A percentile compares a stretch with the other conserved stretches of the same genome.
Evolutionary conservation across 768 basidiomycete species (phyloP).

Genomic region (Rhizopogon roseolus): DNA sequence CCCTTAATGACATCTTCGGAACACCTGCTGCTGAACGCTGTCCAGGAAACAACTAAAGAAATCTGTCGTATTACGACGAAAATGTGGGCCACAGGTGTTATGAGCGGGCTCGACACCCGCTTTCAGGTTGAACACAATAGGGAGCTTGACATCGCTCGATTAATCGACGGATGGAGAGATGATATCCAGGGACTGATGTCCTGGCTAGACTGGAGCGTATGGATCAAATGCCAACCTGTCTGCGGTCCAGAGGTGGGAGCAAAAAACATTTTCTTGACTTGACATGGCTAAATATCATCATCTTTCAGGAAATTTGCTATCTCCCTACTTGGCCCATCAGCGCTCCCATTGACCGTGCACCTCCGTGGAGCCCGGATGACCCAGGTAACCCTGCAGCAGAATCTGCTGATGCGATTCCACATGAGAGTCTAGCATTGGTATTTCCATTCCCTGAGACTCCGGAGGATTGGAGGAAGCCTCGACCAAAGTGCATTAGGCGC

Average conservation of each 20-base stretch:
- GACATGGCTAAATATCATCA: too few species aligned
- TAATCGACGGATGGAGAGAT: conserved; percentile 7
- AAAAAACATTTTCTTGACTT: too few species aligned
- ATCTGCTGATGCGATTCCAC: background rate
- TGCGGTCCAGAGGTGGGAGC: conserved; percentile 8
- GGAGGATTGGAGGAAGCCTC: conserved; percentile 17
- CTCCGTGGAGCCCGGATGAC: background rate
- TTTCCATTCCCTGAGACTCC: background rate
- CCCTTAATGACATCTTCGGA: conserved; percentile 8
- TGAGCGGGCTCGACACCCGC: conserved; percentile 3
- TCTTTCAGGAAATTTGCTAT: conserved; percentile 18
- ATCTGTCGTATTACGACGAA: conserved; percentile 13
- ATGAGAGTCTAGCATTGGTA: too few species aligned
- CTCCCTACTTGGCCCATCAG: conserved; percentile 18
- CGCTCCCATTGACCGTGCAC: background rate
- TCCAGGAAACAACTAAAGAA: conserved; percentile 9
- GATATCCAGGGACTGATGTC: conserved; percentile 9
- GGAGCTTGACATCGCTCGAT: background rate
- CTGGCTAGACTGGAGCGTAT: conserved; percentile 19
- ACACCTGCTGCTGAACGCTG: conserved; percentile 6
- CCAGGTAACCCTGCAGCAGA: background rate
- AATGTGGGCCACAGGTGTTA: conserved; percentile 14
- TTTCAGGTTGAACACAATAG: background rate
- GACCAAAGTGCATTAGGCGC: conserved; percentile 14
- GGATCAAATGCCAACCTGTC: conserved; percentile 13